Conservation (phyloP, 1,139 yeast genomes). For the Nematodospora anomalae region DNA sequence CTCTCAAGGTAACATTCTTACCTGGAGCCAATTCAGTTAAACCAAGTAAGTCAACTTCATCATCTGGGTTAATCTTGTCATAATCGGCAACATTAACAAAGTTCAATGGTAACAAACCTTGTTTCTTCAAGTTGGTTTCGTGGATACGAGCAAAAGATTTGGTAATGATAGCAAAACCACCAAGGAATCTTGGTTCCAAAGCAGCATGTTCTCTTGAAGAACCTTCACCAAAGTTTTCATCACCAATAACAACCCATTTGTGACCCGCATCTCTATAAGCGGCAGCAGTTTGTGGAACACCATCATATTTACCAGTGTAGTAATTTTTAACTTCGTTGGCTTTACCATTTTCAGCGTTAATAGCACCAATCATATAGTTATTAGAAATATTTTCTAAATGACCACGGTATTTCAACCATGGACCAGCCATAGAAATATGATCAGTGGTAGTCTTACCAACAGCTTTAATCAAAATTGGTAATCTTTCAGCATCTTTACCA, state of each 20-base stretch:
- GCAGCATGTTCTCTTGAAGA: conserved; percentile 99
- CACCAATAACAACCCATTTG: conserved; percentile 98
- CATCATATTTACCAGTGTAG: conserved; percentile 87
- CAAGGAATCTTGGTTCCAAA: conserved; percentile 98
- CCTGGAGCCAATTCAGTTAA: conserved; percentile 90
- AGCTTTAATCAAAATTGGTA: conserved; percentile 96
- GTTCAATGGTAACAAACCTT: conserved; percentile 83
- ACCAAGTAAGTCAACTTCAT: conserved; percentile 85
- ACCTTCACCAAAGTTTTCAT: conserved; percentile 99
- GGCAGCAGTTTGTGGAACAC: conserved; percentile 96
- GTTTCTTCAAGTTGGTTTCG: conserved; percentile 54
- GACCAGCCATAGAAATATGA: conserved; percentile 99
- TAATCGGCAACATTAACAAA: conserved; percentile 86
- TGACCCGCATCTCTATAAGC: conserved; percentile 91
- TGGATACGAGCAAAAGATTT: conserved; percentile 96
- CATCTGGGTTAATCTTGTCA: conserved; percentile 90
- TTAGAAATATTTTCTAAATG: conserved; percentile 95
- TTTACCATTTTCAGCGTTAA: conserved; percentile 93
- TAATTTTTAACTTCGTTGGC: conserved; percentile 90
- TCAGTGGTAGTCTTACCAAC: conserved; percentile 98
- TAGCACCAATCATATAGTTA: conserved; percentile 97
- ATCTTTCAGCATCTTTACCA: conserved; percentile 85
- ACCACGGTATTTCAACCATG: conserved; percentile 99
- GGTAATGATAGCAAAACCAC: conserved; percentile 96
- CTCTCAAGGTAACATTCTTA: conserved; percentile 81